A percentile compares a stretch with the other conserved stretches of the same genome.
Evolutionary conservation across 139 green algal species (phyloP).

Genomic region (Chlamydomonas applanata): DNA sequence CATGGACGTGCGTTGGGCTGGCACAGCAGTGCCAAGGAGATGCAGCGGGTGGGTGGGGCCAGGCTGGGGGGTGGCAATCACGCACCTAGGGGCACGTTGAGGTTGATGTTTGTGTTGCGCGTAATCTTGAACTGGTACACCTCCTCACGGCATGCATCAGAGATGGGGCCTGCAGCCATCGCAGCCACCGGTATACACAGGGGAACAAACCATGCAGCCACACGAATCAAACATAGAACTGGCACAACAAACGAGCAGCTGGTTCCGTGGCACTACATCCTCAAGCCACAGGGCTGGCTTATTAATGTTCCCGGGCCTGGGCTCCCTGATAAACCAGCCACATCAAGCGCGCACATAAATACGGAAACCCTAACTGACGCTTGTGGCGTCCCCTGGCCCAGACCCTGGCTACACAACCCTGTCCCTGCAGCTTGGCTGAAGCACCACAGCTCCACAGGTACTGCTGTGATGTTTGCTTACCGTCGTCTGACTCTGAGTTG

Average conservation of each 20-base stretch:
- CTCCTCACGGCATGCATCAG: constrained; percentile 62
- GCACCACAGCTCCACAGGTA: background rate
- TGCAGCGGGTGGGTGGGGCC: too few relatives aligned
- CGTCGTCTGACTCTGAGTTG: background rate
- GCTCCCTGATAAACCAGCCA: background rate
- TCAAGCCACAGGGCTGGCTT: background rate
- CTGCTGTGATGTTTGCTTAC: constrained; percentile 13
- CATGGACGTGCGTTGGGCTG: too few relatives aligned
- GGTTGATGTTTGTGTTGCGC: constrained; percentile 74
- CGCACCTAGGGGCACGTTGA: constrained; percentile 64
- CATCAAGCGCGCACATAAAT: background rate
- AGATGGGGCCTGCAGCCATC: constrained; percentile 15
- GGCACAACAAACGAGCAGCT: background rate
- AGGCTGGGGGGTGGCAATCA: too few relatives aligned
- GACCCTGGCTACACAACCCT: too few relatives aligned
- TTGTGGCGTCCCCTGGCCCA: background rate
- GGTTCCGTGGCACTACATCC: background rate
- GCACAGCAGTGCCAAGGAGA: too few relatives aligned
- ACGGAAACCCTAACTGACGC: background rate
- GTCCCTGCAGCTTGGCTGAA: too few relatives aligned
- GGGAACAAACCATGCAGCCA: background rate
- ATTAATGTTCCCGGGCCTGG: background rate
- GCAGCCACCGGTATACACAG: background rate
- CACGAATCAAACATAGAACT: background rate
- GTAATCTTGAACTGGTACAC: constrained; percentile 69